Base-by-base conservation (phyloP, 2,329 filamentous ascomycete genomes). In the Pseudopyrenochaeta lycopersici region DNA sequence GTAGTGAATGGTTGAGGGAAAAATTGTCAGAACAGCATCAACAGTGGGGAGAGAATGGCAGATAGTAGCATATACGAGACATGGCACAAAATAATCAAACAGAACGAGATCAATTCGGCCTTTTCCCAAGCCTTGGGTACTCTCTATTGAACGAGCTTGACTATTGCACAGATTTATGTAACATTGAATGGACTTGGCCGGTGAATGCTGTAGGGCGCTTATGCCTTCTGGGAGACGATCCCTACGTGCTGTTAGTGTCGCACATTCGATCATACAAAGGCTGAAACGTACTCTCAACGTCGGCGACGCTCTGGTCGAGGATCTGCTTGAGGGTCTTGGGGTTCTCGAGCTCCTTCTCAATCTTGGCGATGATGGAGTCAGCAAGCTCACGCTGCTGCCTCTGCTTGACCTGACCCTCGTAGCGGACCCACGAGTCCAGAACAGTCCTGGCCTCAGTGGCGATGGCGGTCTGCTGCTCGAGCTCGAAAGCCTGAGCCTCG, bases 331-430 rank as follows among this genome's bases (percentile, higher is more conserved):
- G 88, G 66, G 89, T 86, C 88, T 93, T 98, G 79, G 96, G 95
- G 86, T 90, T 97, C 86, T 97, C 91, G 54, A 99, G 88, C 86
- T 98, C 94, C 88, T 98, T 98, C 81, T 91, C 89, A 77, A 98
- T 95, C 88, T 97, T 99, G 84, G 90, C 88, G 74, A 99, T 98
- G 80, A 99, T 85, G 79, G 83, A 87, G 77, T 96, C 88, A 63
- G 95, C 92, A 66, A 99, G 88, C 86, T 99, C 95, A 81, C 86
- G 89, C 87, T 99, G 95, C 85, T 99, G 92, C 79, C 95, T 90
- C 84, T 94, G 90, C 90, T 98, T 99, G 76, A 99, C 93, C 85
- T 98, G 95, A 72, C 90, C 84, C 85, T 99, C 95, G 81, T 99
- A 99, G 78, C 95, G 90, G 64, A 98, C 93, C 96, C 95, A 99